phyloP scores from a whole-genome alignment of 75 land plant species.

The Azolla pinnata region DNA sequence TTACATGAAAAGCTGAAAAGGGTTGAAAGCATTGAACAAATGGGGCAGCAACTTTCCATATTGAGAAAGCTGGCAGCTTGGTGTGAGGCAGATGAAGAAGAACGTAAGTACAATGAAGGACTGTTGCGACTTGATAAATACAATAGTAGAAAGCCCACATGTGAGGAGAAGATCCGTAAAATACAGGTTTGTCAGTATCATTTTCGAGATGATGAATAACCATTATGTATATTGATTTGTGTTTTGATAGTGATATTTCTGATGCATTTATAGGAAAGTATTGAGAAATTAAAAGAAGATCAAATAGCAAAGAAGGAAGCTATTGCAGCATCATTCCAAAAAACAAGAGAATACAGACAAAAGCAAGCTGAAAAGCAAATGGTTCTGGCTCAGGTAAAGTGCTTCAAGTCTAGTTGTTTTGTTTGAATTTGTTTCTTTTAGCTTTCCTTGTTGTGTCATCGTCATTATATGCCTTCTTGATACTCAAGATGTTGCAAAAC shows the following conservation, averaged over 20 bases:
- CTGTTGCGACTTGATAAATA: constrained; percentile 37
- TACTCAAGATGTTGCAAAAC: background rate
- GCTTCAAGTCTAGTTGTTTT: too few relatives aligned
- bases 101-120: constrained; percentile 35
- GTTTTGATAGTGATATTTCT: background rate
- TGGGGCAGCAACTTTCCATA: constrained; percentile 39
- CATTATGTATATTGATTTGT: background rate
- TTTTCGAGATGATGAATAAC: background rate
- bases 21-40: constrained; percentile 74
- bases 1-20: constrained; percentile 58
- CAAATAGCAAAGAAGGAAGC: constrained; percentile 33
- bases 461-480: too few relatives aligned
- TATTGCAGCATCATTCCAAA: constrained; percentile 42
- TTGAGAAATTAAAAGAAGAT: constrained; percentile 1
- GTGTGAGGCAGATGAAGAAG: constrained; percentile 66
- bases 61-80: constrained; percentile 74
- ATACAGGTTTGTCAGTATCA: constrained; percentile 17
- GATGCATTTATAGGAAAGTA: background rate
- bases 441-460: background rate
- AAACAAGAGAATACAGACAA: constrained; percentile 47
- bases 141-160: constrained; percentile 41
- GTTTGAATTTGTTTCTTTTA: background rate
- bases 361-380: constrained; percentile 51
- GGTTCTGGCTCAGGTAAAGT: constrained; percentile 44
- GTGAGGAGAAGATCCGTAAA: constrained; percentile 45